Evolutionary conservation across 345 rosid species (phyloP).

Genomic region (Geranium brycei): DNA sequence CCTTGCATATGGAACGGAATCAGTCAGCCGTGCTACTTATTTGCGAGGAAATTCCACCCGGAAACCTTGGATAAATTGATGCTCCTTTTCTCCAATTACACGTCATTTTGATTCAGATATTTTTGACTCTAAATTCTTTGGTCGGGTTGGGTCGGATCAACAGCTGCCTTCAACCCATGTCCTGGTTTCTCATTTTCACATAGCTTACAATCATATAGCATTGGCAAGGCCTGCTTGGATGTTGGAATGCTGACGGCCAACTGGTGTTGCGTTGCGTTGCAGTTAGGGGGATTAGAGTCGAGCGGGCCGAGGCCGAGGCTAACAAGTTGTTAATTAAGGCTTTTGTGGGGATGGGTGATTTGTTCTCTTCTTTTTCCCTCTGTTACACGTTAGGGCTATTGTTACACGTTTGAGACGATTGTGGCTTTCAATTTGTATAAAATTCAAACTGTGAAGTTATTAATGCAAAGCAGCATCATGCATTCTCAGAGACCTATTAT

Average conservation of each 20-base stretch:
- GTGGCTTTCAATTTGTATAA: background rate
- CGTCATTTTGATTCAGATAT: background rate
- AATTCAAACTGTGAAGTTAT: background rate
- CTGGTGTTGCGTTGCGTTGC: background rate
- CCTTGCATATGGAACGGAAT: constrained; percentile 9
- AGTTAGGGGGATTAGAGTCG: background rate
- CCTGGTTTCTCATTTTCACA: too few species aligned
- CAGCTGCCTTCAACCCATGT: background rate
- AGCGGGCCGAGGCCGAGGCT: too few species aligned
- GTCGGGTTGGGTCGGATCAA: background rate
- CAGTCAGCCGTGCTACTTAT: constrained; percentile 22
- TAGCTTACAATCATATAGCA: background rate
- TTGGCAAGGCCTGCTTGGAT: background rate
- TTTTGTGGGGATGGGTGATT: too few species aligned
- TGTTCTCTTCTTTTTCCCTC: background rate
- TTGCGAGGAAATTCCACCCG: constrained; percentile 23
- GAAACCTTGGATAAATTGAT: constrained; percentile 20
- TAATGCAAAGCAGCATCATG: too few species aligned
- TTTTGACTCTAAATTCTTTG: background rate
- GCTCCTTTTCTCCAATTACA: constrained; percentile 20
- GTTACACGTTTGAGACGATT: background rate
- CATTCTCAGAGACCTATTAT: too few species aligned
- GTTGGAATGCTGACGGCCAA: background rate
- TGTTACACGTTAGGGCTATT: background rate
- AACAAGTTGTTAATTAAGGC: background rate